Evolutionary conservation across 148 eudicot species (phyloP).

Genomic region (Bassia scoparia): DNA sequence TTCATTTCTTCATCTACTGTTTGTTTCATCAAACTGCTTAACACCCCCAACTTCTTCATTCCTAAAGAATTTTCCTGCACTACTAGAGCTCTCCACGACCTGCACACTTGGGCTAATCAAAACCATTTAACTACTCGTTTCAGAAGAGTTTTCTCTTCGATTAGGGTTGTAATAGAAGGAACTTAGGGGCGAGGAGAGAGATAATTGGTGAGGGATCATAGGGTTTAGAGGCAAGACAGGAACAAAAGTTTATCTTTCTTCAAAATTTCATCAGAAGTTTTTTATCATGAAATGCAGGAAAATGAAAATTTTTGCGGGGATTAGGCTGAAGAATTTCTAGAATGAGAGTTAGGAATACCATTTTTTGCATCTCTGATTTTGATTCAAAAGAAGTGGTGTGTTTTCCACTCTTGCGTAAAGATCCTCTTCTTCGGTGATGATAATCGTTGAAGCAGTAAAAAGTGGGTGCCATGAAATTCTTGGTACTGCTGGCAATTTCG

Average conservation of each 20-base stretch:
- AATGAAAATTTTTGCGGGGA: constrained; percentile 7
- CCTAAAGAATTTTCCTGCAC: constrained; percentile 4
- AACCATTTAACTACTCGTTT: not conserved
- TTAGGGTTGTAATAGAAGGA: constrained; percentile 53
- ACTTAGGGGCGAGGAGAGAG: constrained; percentile 75
- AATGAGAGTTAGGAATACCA: constrained; percentile 14
- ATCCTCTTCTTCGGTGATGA: constrained; percentile 45
- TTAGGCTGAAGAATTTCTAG: constrained; percentile 14
- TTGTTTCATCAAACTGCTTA: constrained; percentile 5
- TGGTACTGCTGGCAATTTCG: constrained; percentile 29
- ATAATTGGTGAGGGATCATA: constrained; percentile 62
- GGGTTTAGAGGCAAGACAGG: constrained; percentile 26
- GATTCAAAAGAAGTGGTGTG: constrained; percentile 27
- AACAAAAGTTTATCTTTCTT: constrained; percentile 18
- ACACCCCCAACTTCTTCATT: constrained; percentile 15
- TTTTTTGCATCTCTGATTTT: constrained; percentile 15
- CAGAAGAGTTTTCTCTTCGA: constrained; percentile 28
- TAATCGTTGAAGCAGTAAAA: constrained; percentile 45
- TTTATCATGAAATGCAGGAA: not conserved
- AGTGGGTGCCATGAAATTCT: constrained; percentile 70
- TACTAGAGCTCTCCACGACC: constrained; percentile 20
- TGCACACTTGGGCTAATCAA: constrained; percentile 2
- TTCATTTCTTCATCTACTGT: constrained; percentile 19
- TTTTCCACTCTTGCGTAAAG: constrained; percentile 45
- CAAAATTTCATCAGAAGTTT: constrained; percentile 8